Evolutionary conservation across 73 alveolate genomes (phyloP), one percentile per base, ranked within the genome.

Genomic region (Halteria grandinella): DNA sequence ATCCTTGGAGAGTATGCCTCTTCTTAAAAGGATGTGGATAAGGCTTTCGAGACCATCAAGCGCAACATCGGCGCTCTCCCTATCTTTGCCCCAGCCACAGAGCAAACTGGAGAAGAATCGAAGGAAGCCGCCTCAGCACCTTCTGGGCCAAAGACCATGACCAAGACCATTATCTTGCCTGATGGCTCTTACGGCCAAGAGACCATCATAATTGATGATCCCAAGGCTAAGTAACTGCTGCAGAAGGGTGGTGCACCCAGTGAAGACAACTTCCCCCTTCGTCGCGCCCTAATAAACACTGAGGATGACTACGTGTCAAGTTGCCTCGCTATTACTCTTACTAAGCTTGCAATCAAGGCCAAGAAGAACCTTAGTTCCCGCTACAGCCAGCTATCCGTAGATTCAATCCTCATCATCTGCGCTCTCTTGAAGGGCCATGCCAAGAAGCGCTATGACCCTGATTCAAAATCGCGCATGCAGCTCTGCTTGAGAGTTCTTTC

Each of bases 161-260:
- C 97, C 28, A 91, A 89, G 49, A 94, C 99, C 14, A 95, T 94
- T 44, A 87, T 91, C 36, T 63, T 94, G 43, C 94, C 97, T 0
- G 98, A 94, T 84, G 98, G 98, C 50, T 89, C 98, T 12, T 93
- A 93, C 69, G 98, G 98, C 12, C 88, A 97, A n/a, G 93, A 91
- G 72, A 94, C 96, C 28, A 79, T 90, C 60, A 87, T 89, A 21
- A 69, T 73, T 27, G 83, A 90, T 55, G 89, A 78, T 12, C 82
- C 86, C 41, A 83, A 87, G 62, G 70, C 88, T 29, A 78, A 57
- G 37, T 75, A 77, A 28, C 60, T 64, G n/a, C n/a, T n/a, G n/a
- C n/a, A n/a, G 59, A 69, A 89, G 53, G 84, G 85, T 33, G 77
- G 53, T 21, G 3, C 57, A 21, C 18, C 34, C 25, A 15, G 27